phyloP scores from a whole-genome alignment of 345 rosid species.

The Litchi chinensis region DNA sequence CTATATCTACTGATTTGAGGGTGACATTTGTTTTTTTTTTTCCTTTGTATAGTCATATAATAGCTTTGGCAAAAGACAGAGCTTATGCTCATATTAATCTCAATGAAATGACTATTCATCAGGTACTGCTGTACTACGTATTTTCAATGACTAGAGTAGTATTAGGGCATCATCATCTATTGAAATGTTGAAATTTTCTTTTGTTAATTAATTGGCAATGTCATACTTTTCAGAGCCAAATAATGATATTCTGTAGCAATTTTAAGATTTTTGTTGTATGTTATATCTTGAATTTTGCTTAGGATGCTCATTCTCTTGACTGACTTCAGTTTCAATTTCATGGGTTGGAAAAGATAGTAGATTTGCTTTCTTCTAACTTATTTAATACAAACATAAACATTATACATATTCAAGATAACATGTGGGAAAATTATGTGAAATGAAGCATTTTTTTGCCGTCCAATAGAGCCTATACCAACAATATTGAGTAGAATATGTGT shows the following conservation, averaged over 20 bases:
- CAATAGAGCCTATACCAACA: no score
- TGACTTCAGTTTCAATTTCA: no score
- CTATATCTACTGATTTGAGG: no score
- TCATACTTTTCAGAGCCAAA: not conserved
- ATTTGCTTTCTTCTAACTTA: no score
- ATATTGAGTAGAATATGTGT: no score
- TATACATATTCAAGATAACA: no score
- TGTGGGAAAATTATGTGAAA: no score
- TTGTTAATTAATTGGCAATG: not conserved
- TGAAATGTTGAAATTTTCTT: not conserved
- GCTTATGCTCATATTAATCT: slow-evolving; percentile 59
- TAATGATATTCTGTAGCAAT: not conserved
- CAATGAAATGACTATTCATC: slow-evolving; percentile 52
- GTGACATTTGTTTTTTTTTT: slow-evolving; percentile 14
- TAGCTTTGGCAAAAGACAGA: slow-evolving; percentile 71
- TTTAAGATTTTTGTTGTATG: not conserved
- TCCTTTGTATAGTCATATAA: slow-evolving; percentile 54
- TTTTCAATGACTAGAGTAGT: not conserved
- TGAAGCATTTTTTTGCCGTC: no score
- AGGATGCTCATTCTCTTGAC: no score
- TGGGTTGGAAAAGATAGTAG: no score
- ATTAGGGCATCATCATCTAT: not conserved
- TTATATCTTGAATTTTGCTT: no score
- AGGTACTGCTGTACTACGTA: slow-evolving; percentile 33
- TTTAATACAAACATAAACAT: no score